Conservation (phyloP, 495 filamentous ascomycete species). For the Schizothecium vesticola region DNA sequence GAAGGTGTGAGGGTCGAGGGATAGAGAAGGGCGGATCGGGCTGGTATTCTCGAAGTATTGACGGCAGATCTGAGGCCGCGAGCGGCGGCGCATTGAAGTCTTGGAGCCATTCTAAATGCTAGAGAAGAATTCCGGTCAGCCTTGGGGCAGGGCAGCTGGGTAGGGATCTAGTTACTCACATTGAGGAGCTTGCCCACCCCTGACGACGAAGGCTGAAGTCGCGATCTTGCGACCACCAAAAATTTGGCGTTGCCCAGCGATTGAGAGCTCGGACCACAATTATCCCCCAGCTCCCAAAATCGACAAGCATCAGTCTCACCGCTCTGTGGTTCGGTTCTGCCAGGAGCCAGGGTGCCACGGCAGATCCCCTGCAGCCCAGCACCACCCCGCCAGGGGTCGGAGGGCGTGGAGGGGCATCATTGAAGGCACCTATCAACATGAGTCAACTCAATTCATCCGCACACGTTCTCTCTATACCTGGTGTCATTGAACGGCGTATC, state of each 20-base stretch:
- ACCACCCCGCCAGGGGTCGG: constrained; percentile 19
- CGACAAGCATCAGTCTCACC: constrained; percentile 14
- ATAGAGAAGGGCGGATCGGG: constrained; percentile 11
- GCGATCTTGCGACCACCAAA: constrained; percentile 16
- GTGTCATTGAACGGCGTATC: neutral
- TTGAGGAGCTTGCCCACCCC: neutral
- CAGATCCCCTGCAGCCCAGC: constrained; percentile 17
- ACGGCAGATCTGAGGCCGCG: constrained; percentile 23
- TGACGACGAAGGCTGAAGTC: neutral
- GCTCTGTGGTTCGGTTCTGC: constrained; percentile 27
- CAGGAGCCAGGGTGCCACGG: neutral
- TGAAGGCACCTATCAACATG: constrained; percentile 19
- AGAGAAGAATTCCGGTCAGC: neutral
- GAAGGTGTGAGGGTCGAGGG: constrained; percentile 14
- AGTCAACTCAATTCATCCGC: constrained; percentile 18
- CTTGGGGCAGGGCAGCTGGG: neutral
- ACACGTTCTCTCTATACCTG: neutral
- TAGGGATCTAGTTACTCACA: neutral
- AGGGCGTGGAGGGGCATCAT: constrained; percentile 16
- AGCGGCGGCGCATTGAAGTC: constrained; percentile 28
- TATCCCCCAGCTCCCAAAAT: neutral
- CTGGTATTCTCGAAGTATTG: constrained; percentile 17
- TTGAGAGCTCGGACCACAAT: constrained; percentile 1
- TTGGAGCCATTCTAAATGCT: constrained; percentile 24
- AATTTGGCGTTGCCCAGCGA: constrained; percentile 28